Conservation (phyloP, 768 basidiomycete genomes). For the Exsudoporus frostii region DNA sequence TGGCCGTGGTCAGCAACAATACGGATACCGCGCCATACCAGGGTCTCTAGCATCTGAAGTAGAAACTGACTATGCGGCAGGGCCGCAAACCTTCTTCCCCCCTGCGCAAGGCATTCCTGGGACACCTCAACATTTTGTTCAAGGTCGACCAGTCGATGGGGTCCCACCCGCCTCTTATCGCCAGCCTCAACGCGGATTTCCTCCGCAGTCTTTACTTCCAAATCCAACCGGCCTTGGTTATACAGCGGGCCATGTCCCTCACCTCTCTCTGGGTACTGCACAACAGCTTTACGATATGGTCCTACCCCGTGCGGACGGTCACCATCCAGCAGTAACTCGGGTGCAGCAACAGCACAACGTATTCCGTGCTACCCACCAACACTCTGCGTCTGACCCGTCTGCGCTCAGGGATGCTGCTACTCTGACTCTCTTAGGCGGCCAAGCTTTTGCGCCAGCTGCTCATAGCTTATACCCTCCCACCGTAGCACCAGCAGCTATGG, state of each 20-base stretch:
- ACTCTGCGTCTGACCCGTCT: conserved; percentile 81
- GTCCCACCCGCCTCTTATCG: conserved; percentile 53
- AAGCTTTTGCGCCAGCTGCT: conserved; percentile 47
- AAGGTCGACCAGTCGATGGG: conserved; percentile 50
- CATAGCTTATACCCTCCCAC: conserved; percentile 52
- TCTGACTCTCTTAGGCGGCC: conserved; percentile 59
- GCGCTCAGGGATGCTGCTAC: conserved; percentile 67
- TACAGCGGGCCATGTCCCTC: conserved; percentile 53
- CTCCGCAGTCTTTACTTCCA: conserved; percentile 53
- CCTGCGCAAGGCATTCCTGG: conserved; percentile 40
- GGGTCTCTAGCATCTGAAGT: conserved; percentile 20
- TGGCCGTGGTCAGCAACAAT: conserved; percentile 52
- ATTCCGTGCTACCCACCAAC: conserved; percentile 74
- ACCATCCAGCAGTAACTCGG: conserved; percentile 64
- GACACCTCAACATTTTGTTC: conserved; percentile 45
- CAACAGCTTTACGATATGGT: conserved; percentile 84
- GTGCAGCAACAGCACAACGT: conserved; percentile 77
- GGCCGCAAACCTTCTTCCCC: conserved; percentile 54
- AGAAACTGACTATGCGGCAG: conserved; percentile 54
- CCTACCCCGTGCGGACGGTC: conserved; percentile 47
- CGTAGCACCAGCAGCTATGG: conserved; percentile 44
- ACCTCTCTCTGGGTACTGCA: conserved; percentile 68
- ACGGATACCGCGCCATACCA: conserved; percentile 47
- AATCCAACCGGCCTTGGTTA: conserved; percentile 55
- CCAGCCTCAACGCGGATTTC: conserved; percentile 55